phyloP scores from a whole-genome alignment of 805 yeast genomes.

The Saccharomyces paradoxus region DNA sequence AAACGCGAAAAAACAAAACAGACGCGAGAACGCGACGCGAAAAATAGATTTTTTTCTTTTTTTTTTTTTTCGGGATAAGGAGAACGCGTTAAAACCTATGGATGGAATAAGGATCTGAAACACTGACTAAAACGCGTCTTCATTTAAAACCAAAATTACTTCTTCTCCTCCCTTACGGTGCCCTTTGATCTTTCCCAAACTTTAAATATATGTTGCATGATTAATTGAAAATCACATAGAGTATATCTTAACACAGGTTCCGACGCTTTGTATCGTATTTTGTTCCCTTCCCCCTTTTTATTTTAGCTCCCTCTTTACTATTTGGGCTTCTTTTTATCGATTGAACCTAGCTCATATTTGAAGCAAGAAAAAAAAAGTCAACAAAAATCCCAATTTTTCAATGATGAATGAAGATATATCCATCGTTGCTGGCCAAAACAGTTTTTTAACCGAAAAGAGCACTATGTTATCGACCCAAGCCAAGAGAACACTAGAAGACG shows the following conservation, averaged over 20 bases:
- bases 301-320: not conserved
- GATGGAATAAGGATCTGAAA: not conserved
- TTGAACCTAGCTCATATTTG: not conserved
- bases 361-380: not conserved
- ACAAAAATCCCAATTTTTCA: not conserved
- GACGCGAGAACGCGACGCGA: not conserved
- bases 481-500: not conserved
- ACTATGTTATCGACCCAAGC: not conserved
- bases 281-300: not conserved
- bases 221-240: not conserved
- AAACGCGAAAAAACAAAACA: not conserved
- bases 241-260: not conserved
- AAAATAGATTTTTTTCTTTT: not conserved
- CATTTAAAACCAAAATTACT: not conserved
- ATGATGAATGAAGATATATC: not conserved
- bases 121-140: not conserved
- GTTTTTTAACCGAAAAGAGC: not conserved
- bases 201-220: not conserved
- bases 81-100: not conserved
- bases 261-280: not conserved
- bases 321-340: not conserved
- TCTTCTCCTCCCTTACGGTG: not conserved
- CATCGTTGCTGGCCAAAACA: not conserved
- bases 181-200: not conserved
- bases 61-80: not conserved